A percentile compares a stretch with the other conserved stretches of the same genome.
Evolutionary conservation across 2,329 filamentous ascomycete species (phyloP).

Genomic region (Dendryphion nanum): DNA sequence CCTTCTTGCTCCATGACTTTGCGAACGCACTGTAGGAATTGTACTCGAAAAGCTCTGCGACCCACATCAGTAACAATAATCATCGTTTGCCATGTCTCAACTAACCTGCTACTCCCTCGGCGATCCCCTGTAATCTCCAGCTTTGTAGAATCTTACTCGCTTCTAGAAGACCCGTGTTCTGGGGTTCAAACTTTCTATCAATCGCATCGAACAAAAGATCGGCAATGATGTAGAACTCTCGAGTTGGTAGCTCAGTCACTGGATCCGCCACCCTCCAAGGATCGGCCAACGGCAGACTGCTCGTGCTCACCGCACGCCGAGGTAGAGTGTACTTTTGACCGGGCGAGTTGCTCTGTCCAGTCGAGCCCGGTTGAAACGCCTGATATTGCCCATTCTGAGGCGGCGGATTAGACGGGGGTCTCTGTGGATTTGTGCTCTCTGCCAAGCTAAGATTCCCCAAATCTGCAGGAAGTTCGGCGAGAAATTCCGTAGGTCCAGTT

Average conservation of each 20-base stretch:
- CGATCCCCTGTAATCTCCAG: slow-evolving; percentile 25
- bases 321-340: slow-evolving; percentile 19
- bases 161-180: slow-evolving; percentile 34
- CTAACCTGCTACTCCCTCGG: slow-evolving; percentile 14
- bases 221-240: slow-evolving; percentile 36
- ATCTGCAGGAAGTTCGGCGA: slow-evolving; percentile 36
- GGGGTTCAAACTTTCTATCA: slow-evolving; percentile 33
- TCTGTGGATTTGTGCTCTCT: slow-evolving; percentile 13
- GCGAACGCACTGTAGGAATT: slow-evolving; percentile 28
- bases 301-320: slow-evolving; percentile 29
- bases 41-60: slow-evolving; percentile 26
- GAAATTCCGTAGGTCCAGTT: slow-evolving; percentile 21
- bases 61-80: neutral
- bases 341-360: slow-evolving; percentile 13
- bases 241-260: slow-evolving; percentile 30
- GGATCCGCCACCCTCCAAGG: slow-evolving; percentile 36
- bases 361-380: slow-evolving; percentile 21
- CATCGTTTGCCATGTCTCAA: slow-evolving; percentile 26
- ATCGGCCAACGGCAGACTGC: slow-evolving; percentile 26
- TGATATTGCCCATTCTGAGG: slow-evolving; percentile 29
- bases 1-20: slow-evolving; percentile 32
- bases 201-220: slow-evolving; percentile 35
- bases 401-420: slow-evolving; percentile 4
- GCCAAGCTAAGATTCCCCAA: slow-evolving; percentile 23
- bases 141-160: slow-evolving; percentile 32